Conservation (phyloP, 2,329 filamentous ascomycete genomes). For the Pseudogymnoascus sp. region DNA sequence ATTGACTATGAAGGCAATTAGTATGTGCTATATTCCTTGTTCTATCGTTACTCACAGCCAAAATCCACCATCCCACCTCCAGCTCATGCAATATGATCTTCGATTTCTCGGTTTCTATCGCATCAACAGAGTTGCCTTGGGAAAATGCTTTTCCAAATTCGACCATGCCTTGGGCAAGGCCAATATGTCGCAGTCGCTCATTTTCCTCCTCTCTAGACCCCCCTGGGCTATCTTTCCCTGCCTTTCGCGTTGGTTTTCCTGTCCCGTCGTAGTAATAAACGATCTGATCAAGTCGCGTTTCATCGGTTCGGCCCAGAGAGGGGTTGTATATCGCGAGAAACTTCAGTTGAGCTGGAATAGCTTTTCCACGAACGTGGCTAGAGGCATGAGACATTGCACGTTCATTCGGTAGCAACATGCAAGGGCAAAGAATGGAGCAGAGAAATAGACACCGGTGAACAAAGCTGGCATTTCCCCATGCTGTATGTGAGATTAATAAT, state of each 20-base stretch:
- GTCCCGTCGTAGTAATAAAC: conserved; percentile 63
- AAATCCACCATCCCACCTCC: conserved; percentile 89
- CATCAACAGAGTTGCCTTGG: conserved; percentile 64
- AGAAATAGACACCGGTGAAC: neutral
- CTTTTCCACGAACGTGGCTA: conserved; percentile 16
- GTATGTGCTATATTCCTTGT: conserved; percentile 13
- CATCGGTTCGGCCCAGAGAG: conserved; percentile 55
- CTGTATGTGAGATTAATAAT: neutral
- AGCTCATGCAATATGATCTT: conserved; percentile 79
- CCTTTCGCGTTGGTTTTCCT: conserved; percentile 23
- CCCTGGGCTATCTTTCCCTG: conserved; percentile 18
- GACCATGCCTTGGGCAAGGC: conserved; percentile 92
- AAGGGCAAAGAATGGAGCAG: neutral
- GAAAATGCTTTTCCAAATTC: conserved; percentile 87
- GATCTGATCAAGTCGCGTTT: conserved; percentile 65
- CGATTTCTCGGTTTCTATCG: conserved; percentile 83
- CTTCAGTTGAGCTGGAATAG: conserved; percentile 67
- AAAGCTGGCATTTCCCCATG: neutral
- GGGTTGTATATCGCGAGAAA: conserved; percentile 96
- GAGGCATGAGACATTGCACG: conserved; percentile 23
- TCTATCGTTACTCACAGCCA: conserved; percentile 57
- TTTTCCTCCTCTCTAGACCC: conserved; percentile 59
- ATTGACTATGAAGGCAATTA: conserved; percentile 50
- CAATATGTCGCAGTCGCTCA: conserved; percentile 83
- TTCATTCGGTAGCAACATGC: neutral